Conservation (phyloP, 305 asterid genomes). For the Salvia sclarea region DNA sequence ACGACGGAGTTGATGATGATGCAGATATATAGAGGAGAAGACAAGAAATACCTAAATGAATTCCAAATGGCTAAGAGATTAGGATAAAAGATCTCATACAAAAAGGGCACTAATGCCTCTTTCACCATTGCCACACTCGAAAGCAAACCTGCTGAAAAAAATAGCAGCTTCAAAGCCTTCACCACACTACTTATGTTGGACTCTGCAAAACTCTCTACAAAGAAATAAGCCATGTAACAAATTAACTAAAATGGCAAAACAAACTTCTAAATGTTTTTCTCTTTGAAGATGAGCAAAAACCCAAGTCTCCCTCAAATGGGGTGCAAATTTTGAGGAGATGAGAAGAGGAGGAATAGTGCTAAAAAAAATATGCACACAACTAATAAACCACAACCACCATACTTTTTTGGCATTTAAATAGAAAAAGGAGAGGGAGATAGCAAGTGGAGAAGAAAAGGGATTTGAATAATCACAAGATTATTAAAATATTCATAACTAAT, state of each 20-base stretch:
- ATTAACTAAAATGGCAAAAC: background rate
- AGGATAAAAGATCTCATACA: conserved; percentile 32
- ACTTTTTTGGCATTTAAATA: background rate
- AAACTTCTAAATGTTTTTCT: background rate
- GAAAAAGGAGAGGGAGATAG: background rate
- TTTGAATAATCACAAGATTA: background rate
- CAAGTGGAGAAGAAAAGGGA: conserved; percentile 3
- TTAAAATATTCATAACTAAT: conserved; percentile 18
- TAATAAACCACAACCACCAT: conserved; percentile 3
- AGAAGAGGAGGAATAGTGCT: too few species aligned
- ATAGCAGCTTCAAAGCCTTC: conserved; percentile 41
- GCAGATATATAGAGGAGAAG: conserved; percentile 47
- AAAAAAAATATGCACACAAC: conserved; percentile 8
- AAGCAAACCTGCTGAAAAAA: conserved; percentile 41
- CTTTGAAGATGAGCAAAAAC: background rate
- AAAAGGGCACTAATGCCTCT: conserved; percentile 19
- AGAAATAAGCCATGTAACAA: conserved; percentile 20
- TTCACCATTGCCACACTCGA: conserved; percentile 36
- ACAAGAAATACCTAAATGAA: conserved; percentile 31
- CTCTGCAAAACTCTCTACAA: conserved; percentile 21
- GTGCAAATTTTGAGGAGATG: too few species aligned
- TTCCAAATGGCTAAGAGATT: conserved; percentile 31
- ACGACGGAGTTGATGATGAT: conserved; percentile 47
- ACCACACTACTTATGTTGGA: conserved; percentile 18
- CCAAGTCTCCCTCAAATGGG: background rate